Conservation (phyloP, 345 rosid genomes). For the Balakata baccata region DNA sequence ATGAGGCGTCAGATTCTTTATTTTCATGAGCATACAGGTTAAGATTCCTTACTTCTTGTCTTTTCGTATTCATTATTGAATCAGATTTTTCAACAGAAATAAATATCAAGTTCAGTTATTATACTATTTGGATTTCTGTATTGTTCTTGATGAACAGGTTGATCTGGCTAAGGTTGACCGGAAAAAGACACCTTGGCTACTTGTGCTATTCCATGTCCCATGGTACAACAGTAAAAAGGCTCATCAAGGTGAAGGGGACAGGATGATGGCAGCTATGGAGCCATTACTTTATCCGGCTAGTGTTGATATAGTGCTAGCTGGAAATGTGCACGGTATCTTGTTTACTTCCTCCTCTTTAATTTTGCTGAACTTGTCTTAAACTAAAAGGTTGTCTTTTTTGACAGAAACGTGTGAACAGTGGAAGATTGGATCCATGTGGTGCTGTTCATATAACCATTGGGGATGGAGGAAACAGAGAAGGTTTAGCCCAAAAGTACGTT, state of each 20-base stretch:
- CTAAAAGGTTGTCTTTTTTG: constrained; percentile 18
- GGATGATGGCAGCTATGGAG: constrained; percentile 83
- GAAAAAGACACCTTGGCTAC: constrained; percentile 82
- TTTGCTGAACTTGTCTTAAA: constrained; percentile 15
- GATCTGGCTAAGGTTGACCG: constrained; percentile 80
- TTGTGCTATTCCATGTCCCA: constrained; percentile 75
- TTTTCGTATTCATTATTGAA: not conserved
- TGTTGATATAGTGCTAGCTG: constrained; percentile 72
- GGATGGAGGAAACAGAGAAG: constrained; percentile 95
- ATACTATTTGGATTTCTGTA: not conserved
- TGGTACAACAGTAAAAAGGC: constrained; percentile 94
- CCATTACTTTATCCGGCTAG: constrained; percentile 73
- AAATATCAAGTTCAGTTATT: not conserved
- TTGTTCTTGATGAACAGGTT: constrained; percentile 40
- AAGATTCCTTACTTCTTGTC: not conserved
- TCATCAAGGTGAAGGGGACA: constrained; percentile 79
- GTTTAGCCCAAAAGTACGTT: constrained; percentile 70
- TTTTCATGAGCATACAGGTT: not conserved
- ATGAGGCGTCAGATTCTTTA: not conserved
- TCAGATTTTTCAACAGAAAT: not conserved
- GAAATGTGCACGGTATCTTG: constrained; percentile 81
- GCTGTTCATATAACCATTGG: constrained; percentile 82
- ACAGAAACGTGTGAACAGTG: constrained; percentile 69
- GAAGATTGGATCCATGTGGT: constrained; percentile 70
- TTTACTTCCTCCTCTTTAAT: constrained; percentile 2